Base-by-base conservation (phyloP, 495 filamentous ascomycete genomes). In the Filosporella fistucella region DNA sequence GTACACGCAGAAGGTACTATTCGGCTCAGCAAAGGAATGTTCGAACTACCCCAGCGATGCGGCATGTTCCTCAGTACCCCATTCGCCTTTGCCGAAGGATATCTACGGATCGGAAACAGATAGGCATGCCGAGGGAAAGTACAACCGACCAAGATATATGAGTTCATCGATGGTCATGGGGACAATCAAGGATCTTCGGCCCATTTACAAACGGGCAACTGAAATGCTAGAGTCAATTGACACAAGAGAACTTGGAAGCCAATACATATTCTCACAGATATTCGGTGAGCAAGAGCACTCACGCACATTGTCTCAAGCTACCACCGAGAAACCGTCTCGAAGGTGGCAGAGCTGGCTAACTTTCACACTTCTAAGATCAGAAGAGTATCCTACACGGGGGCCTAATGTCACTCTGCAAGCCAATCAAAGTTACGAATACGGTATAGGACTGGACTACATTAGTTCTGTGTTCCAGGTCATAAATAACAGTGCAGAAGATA, bases 1-100 rank as follows among this genome's bases (percentile, higher is more conserved):
- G 43, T 82, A 76, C 42, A 68, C 66, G 0, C 77, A 82, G 50
- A 71, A 69, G 6, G 73, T 84, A 12, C 47, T 86, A 2, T 86
- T 83, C 51, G 77, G 70, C 25, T 76, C 80, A 12, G 70, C 76
- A 58, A 86, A 84, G 62, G 54, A 65, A 16, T 84, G 81, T 47
- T 72, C 67, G 42, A 69, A 67, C 22, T 50, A 74, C 17, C 47
- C 58, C 4, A 55, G 61, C 6, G 68, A 76, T 41, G 63, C 75
- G 10, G 75, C 77, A 3, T 84, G 80, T 47, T 67, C 61, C 29
- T 66, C 73, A 20, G 69, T 80, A 0, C 81, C 82, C 0, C 58
- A 75, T 26, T 78, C 77, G 0, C 71, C 68, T 8, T 52, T 86
- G 3, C 78, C 78, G 4, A 65, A 69, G 10, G 72, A 83, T 59